These are phyloP conservation scores for Solanum medicagineum DNA, from an alignment of 257 asterid genomes.

Conservation along the genomic window DNA sequence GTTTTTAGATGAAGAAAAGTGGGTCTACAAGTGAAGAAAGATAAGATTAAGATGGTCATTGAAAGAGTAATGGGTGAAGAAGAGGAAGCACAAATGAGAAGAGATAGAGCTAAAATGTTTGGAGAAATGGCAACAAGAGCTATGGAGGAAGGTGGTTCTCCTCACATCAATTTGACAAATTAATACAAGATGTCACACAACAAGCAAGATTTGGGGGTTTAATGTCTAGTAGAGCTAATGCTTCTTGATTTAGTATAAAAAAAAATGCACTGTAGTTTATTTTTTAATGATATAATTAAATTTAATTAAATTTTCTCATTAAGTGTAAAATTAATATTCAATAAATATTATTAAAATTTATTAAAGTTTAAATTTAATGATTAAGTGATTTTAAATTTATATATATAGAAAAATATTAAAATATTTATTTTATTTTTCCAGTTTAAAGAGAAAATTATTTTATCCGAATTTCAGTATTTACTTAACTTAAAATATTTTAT, in stretches of 20 bases:
- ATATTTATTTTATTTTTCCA: no score
- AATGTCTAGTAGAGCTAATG: neutral
- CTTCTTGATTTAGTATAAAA: neutral
- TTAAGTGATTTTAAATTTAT: no score
- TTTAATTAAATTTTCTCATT: no score
- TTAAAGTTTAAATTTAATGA: no score
- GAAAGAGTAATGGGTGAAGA: neutral
- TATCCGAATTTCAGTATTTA: no score
- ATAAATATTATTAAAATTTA: no score
- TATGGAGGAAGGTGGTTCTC: neutral
- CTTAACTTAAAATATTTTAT: no score
- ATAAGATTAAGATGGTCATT: neutral
- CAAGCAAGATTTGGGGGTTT: neutral
- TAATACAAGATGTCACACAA: neutral
- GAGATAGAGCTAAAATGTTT: neutral
- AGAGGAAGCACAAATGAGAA: neutral
- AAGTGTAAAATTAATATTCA: no score
- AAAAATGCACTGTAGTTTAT: no score
- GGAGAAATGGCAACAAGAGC: neutral
- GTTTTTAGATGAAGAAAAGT: neutral
- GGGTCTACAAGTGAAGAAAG: neutral
- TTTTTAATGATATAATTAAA: no score
- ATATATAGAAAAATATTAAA: no score
- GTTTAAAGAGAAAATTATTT: no score
- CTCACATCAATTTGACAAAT: neutral